Conservation (phyloP, 2,329 filamentous ascomycete species). For the Ceratocystis cubensis region DNA sequence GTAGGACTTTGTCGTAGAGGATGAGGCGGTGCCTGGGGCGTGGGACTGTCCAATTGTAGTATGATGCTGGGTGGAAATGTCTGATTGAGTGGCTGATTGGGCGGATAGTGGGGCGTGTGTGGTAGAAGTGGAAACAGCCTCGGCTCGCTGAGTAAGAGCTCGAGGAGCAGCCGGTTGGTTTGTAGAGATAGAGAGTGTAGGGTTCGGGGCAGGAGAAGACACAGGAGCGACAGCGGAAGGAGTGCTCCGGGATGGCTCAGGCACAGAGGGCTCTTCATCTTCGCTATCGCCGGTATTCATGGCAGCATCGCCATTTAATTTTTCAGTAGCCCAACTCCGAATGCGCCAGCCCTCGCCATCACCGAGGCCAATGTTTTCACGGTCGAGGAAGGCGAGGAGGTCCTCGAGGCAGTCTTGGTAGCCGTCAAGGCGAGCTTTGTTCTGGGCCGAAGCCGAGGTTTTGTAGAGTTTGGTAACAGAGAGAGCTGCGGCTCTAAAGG, state of each 20-base stretch:
- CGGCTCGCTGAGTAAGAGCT: constrained; percentile 24
- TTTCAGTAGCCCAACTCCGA: constrained; percentile 54
- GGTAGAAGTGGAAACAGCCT: background rate
- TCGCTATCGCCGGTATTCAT: constrained; percentile 50
- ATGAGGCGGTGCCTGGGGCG: background rate
- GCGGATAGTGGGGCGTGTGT: background rate
- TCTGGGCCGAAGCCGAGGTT: constrained; percentile 66
- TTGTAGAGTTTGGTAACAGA: constrained; percentile 97
- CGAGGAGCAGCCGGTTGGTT: constrained; percentile 24
- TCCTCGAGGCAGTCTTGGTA: constrained; percentile 94
- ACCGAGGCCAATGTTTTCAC: constrained; percentile 60
- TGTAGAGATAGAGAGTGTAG: constrained; percentile 10
- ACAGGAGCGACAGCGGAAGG: constrained; percentile 14
- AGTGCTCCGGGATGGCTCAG: constrained; percentile 21
- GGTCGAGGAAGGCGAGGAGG: constrained; percentile 72
- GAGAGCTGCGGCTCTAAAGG: constrained; percentile 83
- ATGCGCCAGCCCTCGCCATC: constrained; percentile 63
- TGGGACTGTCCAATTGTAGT: background rate
- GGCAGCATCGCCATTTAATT: constrained; percentile 49
- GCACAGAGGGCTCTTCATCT: constrained; percentile 48
- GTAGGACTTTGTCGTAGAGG: constrained; percentile 16
- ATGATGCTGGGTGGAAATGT: background rate
- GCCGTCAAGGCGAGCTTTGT: constrained; percentile 62
- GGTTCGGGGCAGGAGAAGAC: constrained; percentile 23
- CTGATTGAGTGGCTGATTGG: constrained; percentile 15